Evolutionary conservation across 805 yeast species (phyloP).

Genomic region (Teunomyces barrocoloradensis): DNA sequence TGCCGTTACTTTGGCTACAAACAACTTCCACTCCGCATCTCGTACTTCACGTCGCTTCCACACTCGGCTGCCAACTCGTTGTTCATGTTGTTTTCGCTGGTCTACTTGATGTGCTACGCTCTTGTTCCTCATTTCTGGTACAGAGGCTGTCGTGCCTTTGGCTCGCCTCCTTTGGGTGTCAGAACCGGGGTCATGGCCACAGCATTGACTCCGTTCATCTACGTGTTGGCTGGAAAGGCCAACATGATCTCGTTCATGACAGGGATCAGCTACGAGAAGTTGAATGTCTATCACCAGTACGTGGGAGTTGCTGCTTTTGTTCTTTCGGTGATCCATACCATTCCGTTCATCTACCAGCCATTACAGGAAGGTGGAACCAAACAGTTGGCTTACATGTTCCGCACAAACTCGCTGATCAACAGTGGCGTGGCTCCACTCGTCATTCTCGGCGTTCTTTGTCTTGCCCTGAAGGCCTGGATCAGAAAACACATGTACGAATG

Average conservation of each 20-base stretch:
- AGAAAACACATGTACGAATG: slow-evolving; percentile 44
- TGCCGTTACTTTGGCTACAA: slow-evolving; percentile 35
- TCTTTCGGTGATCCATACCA: slow-evolving; percentile 47
- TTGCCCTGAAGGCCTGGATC: slow-evolving; percentile 39
- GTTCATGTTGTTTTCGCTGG: slow-evolving; percentile 34
- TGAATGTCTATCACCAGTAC: slow-evolving; percentile 52
- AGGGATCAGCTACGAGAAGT: slow-evolving; percentile 55
- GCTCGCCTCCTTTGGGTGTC: slow-evolving; percentile 57
- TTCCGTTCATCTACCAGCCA: slow-evolving; percentile 49
- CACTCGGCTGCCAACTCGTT: slow-evolving; percentile 35
- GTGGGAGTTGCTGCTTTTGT: slow-evolving; percentile 41
- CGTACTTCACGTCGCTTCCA: slow-evolving; percentile 30
- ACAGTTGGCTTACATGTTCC: slow-evolving; percentile 14
- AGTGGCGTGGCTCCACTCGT: slow-evolving; percentile 52
- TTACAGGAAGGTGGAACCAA: slow-evolving; percentile 48
- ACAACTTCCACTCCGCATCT: slow-evolving; percentile 23
- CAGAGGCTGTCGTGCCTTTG: slow-evolving; percentile 52
- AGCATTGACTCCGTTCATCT: slow-evolving; percentile 50
- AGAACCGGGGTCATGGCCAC: slow-evolving; percentile 51
- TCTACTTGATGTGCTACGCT: slow-evolving; percentile 35
- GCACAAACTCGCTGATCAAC: slow-evolving; percentile 20
- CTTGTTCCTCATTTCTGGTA: slow-evolving; percentile 50
- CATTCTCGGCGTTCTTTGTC: slow-evolving; percentile 42
- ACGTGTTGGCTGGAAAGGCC: slow-evolving; percentile 51
- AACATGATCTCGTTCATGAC: slow-evolving; percentile 49